A percentile compares a stretch with the other conserved stretches of the same genome.
Conservation (phyloP, 306 rosid genomes). For the Erythrophleum fordii region DNA sequence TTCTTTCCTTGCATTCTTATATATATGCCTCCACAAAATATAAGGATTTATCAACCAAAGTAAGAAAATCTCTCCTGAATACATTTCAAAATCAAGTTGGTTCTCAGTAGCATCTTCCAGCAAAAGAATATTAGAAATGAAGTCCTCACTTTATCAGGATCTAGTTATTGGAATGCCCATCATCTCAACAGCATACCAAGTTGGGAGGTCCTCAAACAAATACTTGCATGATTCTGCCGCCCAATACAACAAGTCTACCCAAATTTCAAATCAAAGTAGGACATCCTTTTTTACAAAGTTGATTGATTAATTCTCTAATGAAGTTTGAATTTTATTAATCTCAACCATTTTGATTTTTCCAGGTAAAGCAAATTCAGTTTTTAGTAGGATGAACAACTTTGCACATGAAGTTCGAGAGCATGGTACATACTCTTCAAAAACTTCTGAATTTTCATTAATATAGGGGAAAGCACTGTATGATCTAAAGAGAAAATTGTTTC, state of each 20-base stretch:
- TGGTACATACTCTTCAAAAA: not conserved
- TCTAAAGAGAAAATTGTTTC: no score
- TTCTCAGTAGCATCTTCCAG: not conserved
- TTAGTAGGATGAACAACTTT: slow-evolving; percentile 35
- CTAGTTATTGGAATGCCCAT: slow-evolving; percentile 41
- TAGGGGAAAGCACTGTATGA: not conserved
- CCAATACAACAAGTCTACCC: slow-evolving; percentile 8
- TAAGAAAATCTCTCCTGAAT: not conserved
- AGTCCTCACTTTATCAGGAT: slow-evolving; percentile 49
- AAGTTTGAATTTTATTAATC: not conserved
- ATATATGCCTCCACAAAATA: not conserved
- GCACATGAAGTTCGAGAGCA: slow-evolving; percentile 41
- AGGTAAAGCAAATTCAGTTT: slow-evolving; percentile 35
- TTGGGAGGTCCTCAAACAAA: slow-evolving; percentile 14
- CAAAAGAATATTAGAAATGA: slow-evolving; percentile 33
- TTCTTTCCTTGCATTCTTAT: slow-evolving; percentile 15
- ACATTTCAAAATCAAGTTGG: not conserved
- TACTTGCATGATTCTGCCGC: slow-evolving; percentile 27
- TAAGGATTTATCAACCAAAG: slow-evolving; percentile 20
- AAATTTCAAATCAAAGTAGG: slow-evolving; percentile 35
- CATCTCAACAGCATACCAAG: slow-evolving; percentile 32
- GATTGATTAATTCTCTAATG: not conserved
- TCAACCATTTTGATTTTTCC: not conserved
- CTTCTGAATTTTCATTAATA: not conserved
- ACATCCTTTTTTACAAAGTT: not conserved